Conservation (phyloP, 345 rosid species). For the Stellera chamaejasme region DNA sequence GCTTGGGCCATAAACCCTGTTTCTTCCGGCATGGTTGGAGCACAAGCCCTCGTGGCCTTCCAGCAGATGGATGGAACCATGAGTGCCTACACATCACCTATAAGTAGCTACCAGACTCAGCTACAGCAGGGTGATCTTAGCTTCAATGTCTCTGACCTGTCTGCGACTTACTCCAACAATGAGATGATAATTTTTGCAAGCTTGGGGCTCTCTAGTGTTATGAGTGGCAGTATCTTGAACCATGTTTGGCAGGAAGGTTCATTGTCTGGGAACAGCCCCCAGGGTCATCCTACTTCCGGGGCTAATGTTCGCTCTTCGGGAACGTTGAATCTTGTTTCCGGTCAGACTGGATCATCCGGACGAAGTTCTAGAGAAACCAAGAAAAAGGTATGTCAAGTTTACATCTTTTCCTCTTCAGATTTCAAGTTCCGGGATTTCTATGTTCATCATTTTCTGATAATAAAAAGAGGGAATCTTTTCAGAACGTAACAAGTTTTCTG, state of each 20-base stretch:
- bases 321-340: slow-evolving; percentile 55
- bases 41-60: slow-evolving; percentile 79
- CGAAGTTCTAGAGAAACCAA: slow-evolving; percentile 37
- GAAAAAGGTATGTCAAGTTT: slow-evolving; percentile 44
- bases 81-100: slow-evolving; percentile 59
- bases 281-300: slow-evolving; percentile 42
- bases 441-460: not conserved
- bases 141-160: slow-evolving; percentile 49
- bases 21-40: slow-evolving; percentile 57
- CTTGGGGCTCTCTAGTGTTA: slow-evolving; percentile 24
- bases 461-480: too few relatives aligned
- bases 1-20: slow-evolving; percentile 92
- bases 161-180: slow-evolving; percentile 40
- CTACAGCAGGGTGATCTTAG: slow-evolving; percentile 50
- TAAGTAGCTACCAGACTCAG: slow-evolving; percentile 39
- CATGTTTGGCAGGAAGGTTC: slow-evolving; percentile 89
- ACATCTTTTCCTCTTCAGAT: not conserved
- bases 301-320: slow-evolving; percentile 51
- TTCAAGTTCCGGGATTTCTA: not conserved
- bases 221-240: slow-evolving; percentile 33
- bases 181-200: slow-evolving; percentile 73
- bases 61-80: slow-evolving; percentile 47
- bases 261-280: slow-evolving; percentile 33
- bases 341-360: slow-evolving; percentile 33
- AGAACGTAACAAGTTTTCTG: not conserved